Evolutionary conservation across 2,329 filamentous ascomycete species (phyloP).

Genomic region (Trichoderma sp.): DNA sequence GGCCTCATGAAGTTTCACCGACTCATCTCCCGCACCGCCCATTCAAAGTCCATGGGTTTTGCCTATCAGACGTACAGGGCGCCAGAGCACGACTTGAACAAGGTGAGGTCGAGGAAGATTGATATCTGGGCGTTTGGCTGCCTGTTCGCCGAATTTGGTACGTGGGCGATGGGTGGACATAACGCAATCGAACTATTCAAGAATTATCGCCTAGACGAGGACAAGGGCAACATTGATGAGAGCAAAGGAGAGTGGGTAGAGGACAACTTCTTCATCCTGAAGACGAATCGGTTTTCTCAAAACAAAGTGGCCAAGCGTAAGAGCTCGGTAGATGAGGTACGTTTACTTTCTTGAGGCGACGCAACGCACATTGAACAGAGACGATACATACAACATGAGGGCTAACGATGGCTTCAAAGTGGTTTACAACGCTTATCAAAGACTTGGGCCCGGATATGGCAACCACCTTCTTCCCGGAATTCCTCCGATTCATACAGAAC

Average conservation of each 20-base stretch:
- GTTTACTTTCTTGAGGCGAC: neutral
- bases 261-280: constrained; percentile 5
- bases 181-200: constrained; percentile 2
- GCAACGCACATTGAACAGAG: neutral
- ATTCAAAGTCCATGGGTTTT: neutral
- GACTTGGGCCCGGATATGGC: neutral
- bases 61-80: constrained; percentile 11
- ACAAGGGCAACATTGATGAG: neutral
- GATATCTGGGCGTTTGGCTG: constrained; percentile 15
- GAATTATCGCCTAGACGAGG: neutral
- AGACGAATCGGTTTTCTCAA: neutral
- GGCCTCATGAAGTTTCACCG: constrained; percentile 12
- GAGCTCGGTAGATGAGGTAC: neutral
- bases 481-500: neutral
- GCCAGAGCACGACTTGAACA: neutral
- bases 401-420: neutral
- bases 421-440: neutral
- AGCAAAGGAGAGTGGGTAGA: constrained; percentile 2
- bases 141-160: neutral
- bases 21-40: neutral
- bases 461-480: constrained; percentile 1
- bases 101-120: constrained; percentile 2
- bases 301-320: neutral
- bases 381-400: neutral
- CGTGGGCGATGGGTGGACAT: neutral